Base-by-base conservation (phyloP, 495 filamentous ascomycete genomes). In the Cenococcum geophilum region DNA sequence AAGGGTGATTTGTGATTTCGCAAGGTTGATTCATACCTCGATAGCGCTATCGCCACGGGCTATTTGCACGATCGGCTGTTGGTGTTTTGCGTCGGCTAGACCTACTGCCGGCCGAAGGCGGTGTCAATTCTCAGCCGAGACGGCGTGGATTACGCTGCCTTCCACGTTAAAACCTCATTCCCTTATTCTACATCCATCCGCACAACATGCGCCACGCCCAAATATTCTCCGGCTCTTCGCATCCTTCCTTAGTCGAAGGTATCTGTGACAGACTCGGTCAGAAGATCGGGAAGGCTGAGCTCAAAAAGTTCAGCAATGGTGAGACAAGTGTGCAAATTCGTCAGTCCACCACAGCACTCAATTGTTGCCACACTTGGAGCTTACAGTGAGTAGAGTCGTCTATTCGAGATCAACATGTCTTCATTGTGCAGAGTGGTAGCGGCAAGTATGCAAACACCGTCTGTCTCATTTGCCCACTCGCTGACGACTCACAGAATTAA, bases 361-460 rank as follows among this genome's bases (percentile, higher is more conserved):
- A 47, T 23, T 58, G 18, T 16, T 9, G 14, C 45, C 5, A 32
- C 35, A 5, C 37, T 12, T 34, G 20, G 25, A 53, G 43, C 51
- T 58, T 42, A 58, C 43, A 37, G 0, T 18, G 27, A 58, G 3
- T 58, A 77, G 75, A 72, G 42, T 89, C 88, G 45, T 97, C 92
- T 55, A 89, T 98, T 54, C 87, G 93, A 57, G 92, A 98, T 70
- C 93, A 98, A 73, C 92, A 98, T 82, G 91, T 98, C 59, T 98
- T 97, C 76, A 91, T 98, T 70, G 88, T 98, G 18, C 93, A 98
- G 80, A 97, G 92, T 66, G 93, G 93, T 57, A 97, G 95, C 75
- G 79, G 82, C 68, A 92, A 89, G 82, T 77, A 67, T 40, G 61
- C 16, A 10, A 32, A 57, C 20, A 32, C 51, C 47, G 59, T 50